Conservation (phyloP, 352 stramenopile genomes). For the Lagenidium giganteum region DNA sequence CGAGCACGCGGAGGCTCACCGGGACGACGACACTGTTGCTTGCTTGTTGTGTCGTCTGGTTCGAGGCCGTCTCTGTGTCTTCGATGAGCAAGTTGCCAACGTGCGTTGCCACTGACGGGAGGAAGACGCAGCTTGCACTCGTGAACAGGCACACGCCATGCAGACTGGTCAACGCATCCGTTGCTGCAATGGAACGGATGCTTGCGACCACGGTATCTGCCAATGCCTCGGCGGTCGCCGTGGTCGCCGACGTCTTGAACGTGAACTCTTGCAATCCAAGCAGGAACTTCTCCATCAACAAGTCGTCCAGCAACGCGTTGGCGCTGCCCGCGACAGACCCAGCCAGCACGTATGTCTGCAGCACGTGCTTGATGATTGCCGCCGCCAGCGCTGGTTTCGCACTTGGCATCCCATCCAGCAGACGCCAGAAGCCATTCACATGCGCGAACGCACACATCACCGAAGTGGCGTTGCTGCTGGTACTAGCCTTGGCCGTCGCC, state of each 20-base stretch:
- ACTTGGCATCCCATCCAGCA: conserved; percentile 30
- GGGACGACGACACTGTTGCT: no score
- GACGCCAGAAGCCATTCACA: conserved; percentile 45
- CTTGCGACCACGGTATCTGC: not conserved
- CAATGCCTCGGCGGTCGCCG: not conserved
- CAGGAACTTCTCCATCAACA: conserved; percentile 65
- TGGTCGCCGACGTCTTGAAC: conserved; percentile 32
- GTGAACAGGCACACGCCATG: conserved; percentile 20
- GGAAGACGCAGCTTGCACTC: conserved; percentile 48
- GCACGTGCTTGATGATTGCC: conserved; percentile 23
- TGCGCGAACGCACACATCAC: conserved; percentile 59
- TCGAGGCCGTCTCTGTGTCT: no score
- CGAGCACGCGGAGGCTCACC: conserved; percentile 25
- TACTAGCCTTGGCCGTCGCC: not conserved
- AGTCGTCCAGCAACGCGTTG: conserved; percentile 26
- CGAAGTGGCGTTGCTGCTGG: conserved; percentile 1
- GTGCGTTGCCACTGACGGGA: no score
- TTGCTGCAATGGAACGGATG: not conserved
- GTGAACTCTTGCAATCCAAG: conserved; percentile 40
- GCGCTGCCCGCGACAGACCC: not conserved
- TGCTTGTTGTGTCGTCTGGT: not conserved
- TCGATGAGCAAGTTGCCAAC: conserved; percentile 6
- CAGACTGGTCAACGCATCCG: conserved; percentile 25
- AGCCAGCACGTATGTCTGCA: conserved; percentile 14
- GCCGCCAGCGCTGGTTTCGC: conserved; percentile 16